Percentiles rank a stretch among this genome's conserved stretches.
Conservation (phyloP, 768 basidiomycete genomes). For the Leccinum sublutescens region DNA sequence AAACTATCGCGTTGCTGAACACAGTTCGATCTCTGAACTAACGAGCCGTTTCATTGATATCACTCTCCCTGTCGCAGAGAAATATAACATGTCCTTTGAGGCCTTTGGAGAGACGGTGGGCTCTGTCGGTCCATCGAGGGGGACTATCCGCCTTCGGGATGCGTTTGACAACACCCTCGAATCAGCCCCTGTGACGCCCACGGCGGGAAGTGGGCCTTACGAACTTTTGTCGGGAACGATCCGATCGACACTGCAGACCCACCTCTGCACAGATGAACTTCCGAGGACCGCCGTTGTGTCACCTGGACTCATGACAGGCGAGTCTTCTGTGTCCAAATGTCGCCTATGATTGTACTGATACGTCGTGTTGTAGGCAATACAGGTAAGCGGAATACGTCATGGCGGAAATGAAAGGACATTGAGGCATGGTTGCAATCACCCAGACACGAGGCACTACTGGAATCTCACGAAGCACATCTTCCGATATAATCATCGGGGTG, state of each 20-base stretch:
- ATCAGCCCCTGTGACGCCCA: slow-evolving; percentile 45
- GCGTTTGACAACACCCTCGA: slow-evolving; percentile 34
- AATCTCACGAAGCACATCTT: slow-evolving; percentile 45
- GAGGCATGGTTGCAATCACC: slow-evolving; percentile 12
- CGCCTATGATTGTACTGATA: slow-evolving; percentile 3
- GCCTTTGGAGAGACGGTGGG: slow-evolving; percentile 39
- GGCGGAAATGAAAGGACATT: slow-evolving; percentile 19
- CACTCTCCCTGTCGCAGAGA: slow-evolving; percentile 17
- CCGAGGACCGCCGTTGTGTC: slow-evolving; percentile 32
- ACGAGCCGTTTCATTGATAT: slow-evolving; percentile 11
- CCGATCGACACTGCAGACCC: slow-evolving; percentile 35
- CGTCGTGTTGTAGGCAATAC: slow-evolving; percentile 18
- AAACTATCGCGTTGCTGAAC: slow-evolving; percentile 36
- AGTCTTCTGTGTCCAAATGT: neutral
- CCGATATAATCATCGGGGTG: slow-evolving; percentile 40
- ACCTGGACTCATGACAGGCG: slow-evolving; percentile 33
- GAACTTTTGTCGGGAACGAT: slow-evolving; percentile 44
- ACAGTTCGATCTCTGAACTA: slow-evolving; percentile 24
- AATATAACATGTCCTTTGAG: slow-evolving; percentile 41
- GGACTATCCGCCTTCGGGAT: slow-evolving; percentile 38
- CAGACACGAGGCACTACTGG: slow-evolving; percentile 48
- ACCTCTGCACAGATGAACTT: slow-evolving; percentile 27
- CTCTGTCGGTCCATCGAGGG: slow-evolving; percentile 27
- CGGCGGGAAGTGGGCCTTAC: slow-evolving; percentile 36
- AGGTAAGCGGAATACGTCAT: slow-evolving; percentile 18